Evolutionary conservation across 1,139 yeast species (phyloP).

Genomic region (Yamadazyma conglobata): DNA sequence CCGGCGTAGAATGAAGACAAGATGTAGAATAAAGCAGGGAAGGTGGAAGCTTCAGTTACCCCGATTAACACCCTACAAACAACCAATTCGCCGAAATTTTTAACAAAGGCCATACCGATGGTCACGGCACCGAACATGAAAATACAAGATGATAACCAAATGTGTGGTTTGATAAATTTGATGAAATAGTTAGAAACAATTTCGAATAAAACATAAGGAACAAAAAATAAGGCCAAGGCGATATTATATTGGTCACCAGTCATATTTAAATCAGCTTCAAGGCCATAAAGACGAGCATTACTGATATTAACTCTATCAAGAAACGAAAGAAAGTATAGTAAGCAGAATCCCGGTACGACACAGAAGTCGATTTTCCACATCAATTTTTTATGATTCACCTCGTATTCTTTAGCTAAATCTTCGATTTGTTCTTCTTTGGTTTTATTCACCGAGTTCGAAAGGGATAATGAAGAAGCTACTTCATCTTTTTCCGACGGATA

Average conservation of each 20-base stretch:
- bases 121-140: slow-evolving; percentile 60
- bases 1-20: slow-evolving; percentile 55
- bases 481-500: not conserved
- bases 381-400: slow-evolving; percentile 42
- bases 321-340: slow-evolving; percentile 65
- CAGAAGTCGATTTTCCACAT: slow-evolving; percentile 64
- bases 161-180: slow-evolving; percentile 59
- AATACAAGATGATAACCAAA: slow-evolving; percentile 58
- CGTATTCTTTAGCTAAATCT: slow-evolving; percentile 27
- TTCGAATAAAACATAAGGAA: slow-evolving; percentile 68
- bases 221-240: slow-evolving; percentile 66
- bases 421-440: slow-evolving; percentile 22
- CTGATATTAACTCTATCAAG: slow-evolving; percentile 73
- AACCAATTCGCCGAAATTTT: slow-evolving; percentile 54
- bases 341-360: slow-evolving; percentile 68
- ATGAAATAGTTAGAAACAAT: slow-evolving; percentile 62
- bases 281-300: slow-evolving; percentile 68
- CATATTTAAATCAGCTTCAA: slow-evolving; percentile 49
- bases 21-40: slow-evolving; percentile 71
- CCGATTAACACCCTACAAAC: slow-evolving; percentile 66
- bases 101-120: slow-evolving; percentile 63
- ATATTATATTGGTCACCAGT: slow-evolving; percentile 59
- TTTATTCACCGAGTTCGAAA: not conserved
- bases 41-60: slow-evolving; percentile 63
- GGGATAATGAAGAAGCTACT: slow-evolving; percentile 1